Conservation (phyloP, 2,329 filamentous ascomycete genomes). For the Talaromyces sp. region DNA sequence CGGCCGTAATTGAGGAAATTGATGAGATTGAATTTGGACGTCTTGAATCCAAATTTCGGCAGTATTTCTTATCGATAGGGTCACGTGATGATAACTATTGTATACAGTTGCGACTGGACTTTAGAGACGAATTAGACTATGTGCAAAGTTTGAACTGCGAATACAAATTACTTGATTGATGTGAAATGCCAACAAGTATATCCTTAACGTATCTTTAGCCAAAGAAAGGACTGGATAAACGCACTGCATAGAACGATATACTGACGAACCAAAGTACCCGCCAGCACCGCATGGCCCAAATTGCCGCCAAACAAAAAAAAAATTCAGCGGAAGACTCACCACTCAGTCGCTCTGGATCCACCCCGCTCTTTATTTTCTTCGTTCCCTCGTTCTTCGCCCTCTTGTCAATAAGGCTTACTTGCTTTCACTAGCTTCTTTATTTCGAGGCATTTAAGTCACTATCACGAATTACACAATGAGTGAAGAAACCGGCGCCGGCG, state of each 20-base stretch:
- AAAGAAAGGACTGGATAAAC: not conserved
- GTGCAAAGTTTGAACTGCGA: not conserved
- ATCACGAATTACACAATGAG: slow-evolving; percentile 39
- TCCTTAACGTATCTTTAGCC: not conserved
- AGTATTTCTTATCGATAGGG: slow-evolving; percentile 17
- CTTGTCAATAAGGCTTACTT: slow-evolving; percentile 3
- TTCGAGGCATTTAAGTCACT: not conserved
- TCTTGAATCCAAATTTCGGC: slow-evolving; percentile 4
- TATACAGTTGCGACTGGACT: not conserved
- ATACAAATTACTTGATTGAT: not conserved
- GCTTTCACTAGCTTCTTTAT: not conserved
- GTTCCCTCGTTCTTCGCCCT: slow-evolving; percentile 10
- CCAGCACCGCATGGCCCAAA: not conserved
- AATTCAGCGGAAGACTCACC: slow-evolving; percentile 8
- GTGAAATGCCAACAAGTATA: not conserved
- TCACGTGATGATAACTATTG: slow-evolving; percentile 18
- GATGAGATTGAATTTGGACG: not conserved
- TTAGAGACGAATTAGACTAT: not conserved
- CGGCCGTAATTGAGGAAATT: not conserved
- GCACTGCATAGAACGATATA: not conserved
- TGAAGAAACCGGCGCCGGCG: slow-evolving; percentile 54
- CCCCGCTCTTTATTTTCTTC: slow-evolving; percentile 20
- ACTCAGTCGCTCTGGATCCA: slow-evolving; percentile 12
- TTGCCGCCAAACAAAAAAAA: slow-evolving; percentile 9
- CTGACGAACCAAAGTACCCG: slow-evolving; percentile 9